phyloP scores from a whole-genome alignment of 768 basidiomycete species.

The Lactarius sanguifluus region DNA sequence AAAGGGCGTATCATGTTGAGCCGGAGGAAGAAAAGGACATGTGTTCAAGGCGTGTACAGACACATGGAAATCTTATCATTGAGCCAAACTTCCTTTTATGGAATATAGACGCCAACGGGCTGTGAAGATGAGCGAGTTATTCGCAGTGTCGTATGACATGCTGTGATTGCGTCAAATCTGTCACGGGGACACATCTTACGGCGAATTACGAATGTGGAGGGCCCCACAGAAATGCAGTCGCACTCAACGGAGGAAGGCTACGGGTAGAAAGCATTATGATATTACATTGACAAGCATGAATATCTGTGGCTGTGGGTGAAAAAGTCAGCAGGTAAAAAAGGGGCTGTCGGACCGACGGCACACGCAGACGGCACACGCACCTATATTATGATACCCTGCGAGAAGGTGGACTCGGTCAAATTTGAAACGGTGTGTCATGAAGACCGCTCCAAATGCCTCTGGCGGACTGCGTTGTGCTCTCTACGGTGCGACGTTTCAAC shows the following conservation, averaged over 20 bases:
- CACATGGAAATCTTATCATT: conserved; percentile 26
- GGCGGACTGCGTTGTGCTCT: conserved; percentile 75
- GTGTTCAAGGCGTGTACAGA: conserved; percentile 25
- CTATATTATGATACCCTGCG: conserved; percentile 8
- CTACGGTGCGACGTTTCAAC: conserved; percentile 69
- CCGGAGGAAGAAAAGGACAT: conserved; percentile 21
- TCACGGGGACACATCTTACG: conserved; percentile 21
- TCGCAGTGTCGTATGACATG: conserved; percentile 15
- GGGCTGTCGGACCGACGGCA: too few species aligned
- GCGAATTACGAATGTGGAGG: conserved; percentile 9
- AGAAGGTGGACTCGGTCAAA: conserved; percentile 35
- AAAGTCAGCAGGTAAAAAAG: background rate
- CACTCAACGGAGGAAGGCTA: background rate
- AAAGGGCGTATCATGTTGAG: conserved; percentile 10
- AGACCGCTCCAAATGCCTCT: conserved; percentile 91
- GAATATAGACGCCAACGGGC: conserved; percentile 8
- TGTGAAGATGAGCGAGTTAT: conserved; percentile 6
- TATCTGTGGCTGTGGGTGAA: conserved; percentile 12
- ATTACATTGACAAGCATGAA: conserved; percentile 2
- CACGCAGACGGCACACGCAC: conserved; percentile 11
- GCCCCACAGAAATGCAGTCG: background rate
- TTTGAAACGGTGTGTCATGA: conserved; percentile 67
- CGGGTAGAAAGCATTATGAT: background rate
- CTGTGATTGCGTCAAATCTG: conserved; percentile 26
- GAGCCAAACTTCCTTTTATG: conserved; percentile 20